Conservation (phyloP, 805 yeast genomes). For the Maudiozyma pseudohumilis region DNA sequence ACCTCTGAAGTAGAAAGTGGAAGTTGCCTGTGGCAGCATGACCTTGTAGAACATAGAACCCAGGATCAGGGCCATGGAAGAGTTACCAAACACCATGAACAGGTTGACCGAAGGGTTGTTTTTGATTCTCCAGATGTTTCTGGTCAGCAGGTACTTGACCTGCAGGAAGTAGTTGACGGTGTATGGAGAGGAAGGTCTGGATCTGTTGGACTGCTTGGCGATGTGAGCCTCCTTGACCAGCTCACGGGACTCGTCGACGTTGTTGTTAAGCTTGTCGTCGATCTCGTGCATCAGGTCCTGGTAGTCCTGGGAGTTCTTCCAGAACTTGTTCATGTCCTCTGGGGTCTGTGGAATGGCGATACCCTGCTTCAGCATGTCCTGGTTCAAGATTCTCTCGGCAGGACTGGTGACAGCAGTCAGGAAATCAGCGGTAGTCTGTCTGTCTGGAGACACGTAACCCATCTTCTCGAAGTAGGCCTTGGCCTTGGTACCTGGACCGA, state of each 20-base stretch:
- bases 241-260: conserved; percentile 7
- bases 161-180: conserved; percentile 42
- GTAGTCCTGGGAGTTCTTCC: conserved; percentile 40
- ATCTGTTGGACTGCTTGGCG: conserved; percentile 39
- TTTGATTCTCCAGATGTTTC: conserved; percentile 38
- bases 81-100: conserved; percentile 34
- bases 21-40: conserved; percentile 27
- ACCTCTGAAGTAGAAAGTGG: conserved; percentile 41
- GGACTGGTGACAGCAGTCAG: conserved; percentile 49
- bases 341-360: conserved; percentile 43
- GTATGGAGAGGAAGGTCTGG: conserved; percentile 38
- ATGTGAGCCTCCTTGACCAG: conserved; percentile 30
- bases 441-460: conserved; percentile 48
- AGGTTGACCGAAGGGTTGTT: conserved; percentile 38
- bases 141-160: conserved; percentile 33
- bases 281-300: conserved; percentile 33
- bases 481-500: conserved; percentile 39
- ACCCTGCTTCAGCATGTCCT: conserved; percentile 34
- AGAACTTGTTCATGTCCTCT: conserved; percentile 40
- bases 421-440: conserved; percentile 53
- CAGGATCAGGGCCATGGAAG: conserved; percentile 41
- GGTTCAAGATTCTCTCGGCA: conserved; percentile 39
- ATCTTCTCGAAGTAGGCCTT: conserved; percentile 39
- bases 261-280: conserved; percentile 26
- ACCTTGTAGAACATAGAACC: conserved; percentile 29